phyloP scores from a whole-genome alignment of 352 stramenopile genomes.

The Hyaloperonospora arabidopsidis region DNA sequence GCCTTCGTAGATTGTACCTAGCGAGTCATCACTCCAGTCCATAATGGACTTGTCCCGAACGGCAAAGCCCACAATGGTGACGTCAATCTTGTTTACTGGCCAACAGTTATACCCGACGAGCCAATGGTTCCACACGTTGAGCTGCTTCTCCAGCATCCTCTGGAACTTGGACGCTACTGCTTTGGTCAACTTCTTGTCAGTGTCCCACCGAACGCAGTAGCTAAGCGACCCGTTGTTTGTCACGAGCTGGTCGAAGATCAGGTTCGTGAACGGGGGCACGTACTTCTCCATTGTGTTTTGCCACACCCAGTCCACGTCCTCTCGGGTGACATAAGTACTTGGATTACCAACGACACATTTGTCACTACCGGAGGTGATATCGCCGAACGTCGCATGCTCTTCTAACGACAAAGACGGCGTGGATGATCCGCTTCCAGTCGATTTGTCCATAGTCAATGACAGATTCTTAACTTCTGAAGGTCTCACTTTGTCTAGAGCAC shows the following conservation, averaged over 20 bases:
- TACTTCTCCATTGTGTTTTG: conserved; percentile 8
- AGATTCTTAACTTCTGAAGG: no score
- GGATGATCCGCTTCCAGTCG: not conserved
- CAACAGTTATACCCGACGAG: conserved; percentile 10
- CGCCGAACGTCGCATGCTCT: conserved; percentile 5
- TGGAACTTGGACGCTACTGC: conserved; percentile 9
- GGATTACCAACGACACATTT: conserved; percentile 9
- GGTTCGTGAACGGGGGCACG: conserved; percentile 4
- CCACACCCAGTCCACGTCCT: conserved; percentile 6
- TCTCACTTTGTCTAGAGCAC: no score
- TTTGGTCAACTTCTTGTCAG: conserved; percentile 5
- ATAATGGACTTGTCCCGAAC: conserved; percentile 30
- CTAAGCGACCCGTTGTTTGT: conserved; percentile 6
- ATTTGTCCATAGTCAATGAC: no score
- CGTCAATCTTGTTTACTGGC: conserved; percentile 19
- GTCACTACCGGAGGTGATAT: not conserved
- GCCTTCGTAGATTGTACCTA: conserved; percentile 30
- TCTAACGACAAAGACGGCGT: not conserved
- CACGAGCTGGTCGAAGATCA: conserved; percentile 12
- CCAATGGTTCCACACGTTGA: conserved; percentile 8
- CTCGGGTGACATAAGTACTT: not conserved
- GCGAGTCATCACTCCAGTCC: conserved; percentile 33
- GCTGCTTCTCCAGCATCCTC: conserved; percentile 4
- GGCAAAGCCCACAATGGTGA: conserved; percentile 30
- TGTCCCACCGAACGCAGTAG: conserved; percentile 13